phyloP scores from a whole-genome alignment of 768 basidiomycete species.

The Tephrocybe sp. region DNA sequence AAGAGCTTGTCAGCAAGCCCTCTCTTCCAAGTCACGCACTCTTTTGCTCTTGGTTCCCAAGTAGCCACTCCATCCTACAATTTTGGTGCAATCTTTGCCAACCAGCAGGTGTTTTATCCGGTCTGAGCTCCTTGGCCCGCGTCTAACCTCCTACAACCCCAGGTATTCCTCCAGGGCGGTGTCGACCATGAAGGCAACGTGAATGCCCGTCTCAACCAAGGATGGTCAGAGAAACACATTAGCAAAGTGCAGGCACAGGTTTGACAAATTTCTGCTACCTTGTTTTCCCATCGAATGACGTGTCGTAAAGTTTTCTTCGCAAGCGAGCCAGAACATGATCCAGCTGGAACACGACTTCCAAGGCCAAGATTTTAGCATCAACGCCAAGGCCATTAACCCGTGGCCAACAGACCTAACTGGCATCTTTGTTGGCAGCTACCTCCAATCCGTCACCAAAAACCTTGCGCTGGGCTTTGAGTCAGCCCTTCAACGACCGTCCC shows the following conservation, averaged over 20 bases:
- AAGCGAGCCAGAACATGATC: constrained; percentile 84
- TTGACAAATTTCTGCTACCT: constrained; percentile 22
- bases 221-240: constrained; percentile 75
- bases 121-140: constrained; percentile 19
- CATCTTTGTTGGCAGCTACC: constrained; percentile 87
- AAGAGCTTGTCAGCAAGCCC: constrained; percentile 92
- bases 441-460: constrained; percentile 91
- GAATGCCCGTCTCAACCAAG: constrained; percentile 85
- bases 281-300: constrained; percentile 12
- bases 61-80: constrained; percentile 88
- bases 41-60: constrained; percentile 89
- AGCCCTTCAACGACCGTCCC: constrained; percentile 77
- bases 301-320: constrained; percentile 62
- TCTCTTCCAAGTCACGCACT: constrained; percentile 98
- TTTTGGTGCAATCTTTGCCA: constrained; percentile 92
- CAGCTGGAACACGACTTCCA: constrained; percentile 94
- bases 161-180: constrained; percentile 92
- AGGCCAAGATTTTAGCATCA: constrained; percentile 84
- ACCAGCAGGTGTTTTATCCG: constrained; percentile 58
- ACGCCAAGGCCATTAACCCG: constrained; percentile 89
- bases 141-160: constrained; percentile 18
- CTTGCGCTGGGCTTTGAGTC: constrained; percentile 87
- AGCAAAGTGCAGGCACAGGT: constrained; percentile 92
- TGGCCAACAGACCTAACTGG: constrained; percentile 86
- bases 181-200: constrained; percentile 94